A percentile compares a stretch with the other conserved stretches of the same genome.
phyloP scores from a whole-genome alignment of 2,329 filamentous ascomycete genomes.

The Exophiala sp. region DNA sequence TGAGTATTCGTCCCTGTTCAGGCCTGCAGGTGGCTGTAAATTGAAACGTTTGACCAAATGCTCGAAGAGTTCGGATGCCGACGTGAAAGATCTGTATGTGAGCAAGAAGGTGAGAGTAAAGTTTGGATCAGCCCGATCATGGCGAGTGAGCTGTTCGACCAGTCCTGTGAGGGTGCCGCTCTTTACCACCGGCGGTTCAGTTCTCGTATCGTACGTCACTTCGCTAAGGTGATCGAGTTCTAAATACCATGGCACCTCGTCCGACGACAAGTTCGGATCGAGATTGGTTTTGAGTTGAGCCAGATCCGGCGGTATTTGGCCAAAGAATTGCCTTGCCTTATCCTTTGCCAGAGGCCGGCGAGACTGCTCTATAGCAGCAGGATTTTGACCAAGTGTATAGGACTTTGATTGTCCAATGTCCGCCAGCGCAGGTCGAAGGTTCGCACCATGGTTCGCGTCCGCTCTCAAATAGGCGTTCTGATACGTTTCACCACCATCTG shows the following conservation, averaged over 20 bases:
- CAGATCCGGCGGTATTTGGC: constrained; percentile 42
- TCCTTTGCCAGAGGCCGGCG: constrained; percentile 41
- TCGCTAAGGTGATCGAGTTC: constrained; percentile 84
- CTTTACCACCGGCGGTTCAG: constrained; percentile 71
- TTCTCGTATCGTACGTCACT: constrained; percentile 83
- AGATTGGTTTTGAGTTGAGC: constrained; percentile 13
- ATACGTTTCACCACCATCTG: constrained; percentile 42
- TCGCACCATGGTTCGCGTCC: constrained; percentile 32
- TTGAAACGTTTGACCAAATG: constrained; percentile 87
- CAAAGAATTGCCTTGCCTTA: constrained; percentile 48
- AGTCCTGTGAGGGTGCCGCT: constrained; percentile 85
- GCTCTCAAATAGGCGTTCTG: constrained; percentile 55
- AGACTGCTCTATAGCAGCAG: constrained; percentile 33
- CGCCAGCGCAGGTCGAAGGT: constrained; percentile 36
- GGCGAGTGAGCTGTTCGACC: constrained; percentile 90
- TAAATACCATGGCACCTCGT: constrained; percentile 80
- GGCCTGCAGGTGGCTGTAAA: constrained; percentile 82
- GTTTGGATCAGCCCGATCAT: constrained; percentile 89
- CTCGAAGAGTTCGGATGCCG: constrained; percentile 85
- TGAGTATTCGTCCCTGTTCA: constrained; percentile 73
- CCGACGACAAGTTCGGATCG: constrained; percentile 46
- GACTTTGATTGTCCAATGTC: constrained; percentile 45
- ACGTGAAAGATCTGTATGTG: constrained; percentile 93
- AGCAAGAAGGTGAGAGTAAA: constrained; percentile 98
- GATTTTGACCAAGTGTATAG: constrained; percentile 37